These are phyloP conservation scores for Boletus insuetus DNA, from an alignment of 768 basidiomycete genomes.

Conservation along the genomic window DNA sequence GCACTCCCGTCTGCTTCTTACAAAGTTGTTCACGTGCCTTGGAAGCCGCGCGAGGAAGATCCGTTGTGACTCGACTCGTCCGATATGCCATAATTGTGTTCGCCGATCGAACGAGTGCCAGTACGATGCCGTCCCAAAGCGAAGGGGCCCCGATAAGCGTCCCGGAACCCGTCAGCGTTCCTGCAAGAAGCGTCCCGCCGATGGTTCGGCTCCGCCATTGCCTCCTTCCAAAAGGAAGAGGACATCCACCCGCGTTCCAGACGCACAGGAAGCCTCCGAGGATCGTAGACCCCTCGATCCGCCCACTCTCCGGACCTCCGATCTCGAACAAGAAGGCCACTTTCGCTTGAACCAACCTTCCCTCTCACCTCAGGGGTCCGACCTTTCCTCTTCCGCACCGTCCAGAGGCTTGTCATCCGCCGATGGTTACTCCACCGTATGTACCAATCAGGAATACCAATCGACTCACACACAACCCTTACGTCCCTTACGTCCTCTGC, in stretches of 20 bases:
- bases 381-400: conserved; percentile 28
- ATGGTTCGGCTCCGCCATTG: conserved; percentile 48
- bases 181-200: conserved; percentile 74
- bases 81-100: conserved; percentile 78
- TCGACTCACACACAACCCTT: background rate
- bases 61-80: conserved; percentile 80
- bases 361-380: conserved; percentile 31
- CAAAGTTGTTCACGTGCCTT: conserved; percentile 30
- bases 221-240: conserved; percentile 57
- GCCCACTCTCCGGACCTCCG: conserved; percentile 23
- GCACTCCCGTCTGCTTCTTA: conserved; percentile 34
- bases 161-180: conserved; percentile 81
- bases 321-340: conserved; percentile 25
- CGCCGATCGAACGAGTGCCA: conserved; percentile 74
- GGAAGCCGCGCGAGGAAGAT: conserved; percentile 81
- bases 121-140: conserved; percentile 78
- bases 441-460: conserved; percentile 4
- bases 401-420: conserved; percentile 28
- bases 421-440: conserved; percentile 28
- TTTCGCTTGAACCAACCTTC: conserved; percentile 29
- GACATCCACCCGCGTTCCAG: conserved; percentile 31
- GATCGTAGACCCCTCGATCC: conserved; percentile 29
- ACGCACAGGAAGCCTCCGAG: conserved; percentile 30
- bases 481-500: conserved; percentile 4
- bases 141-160: conserved; percentile 82